Conservation (phyloP, 2,329 filamentous ascomycete genomes). For the Oidium heveae region DNA sequence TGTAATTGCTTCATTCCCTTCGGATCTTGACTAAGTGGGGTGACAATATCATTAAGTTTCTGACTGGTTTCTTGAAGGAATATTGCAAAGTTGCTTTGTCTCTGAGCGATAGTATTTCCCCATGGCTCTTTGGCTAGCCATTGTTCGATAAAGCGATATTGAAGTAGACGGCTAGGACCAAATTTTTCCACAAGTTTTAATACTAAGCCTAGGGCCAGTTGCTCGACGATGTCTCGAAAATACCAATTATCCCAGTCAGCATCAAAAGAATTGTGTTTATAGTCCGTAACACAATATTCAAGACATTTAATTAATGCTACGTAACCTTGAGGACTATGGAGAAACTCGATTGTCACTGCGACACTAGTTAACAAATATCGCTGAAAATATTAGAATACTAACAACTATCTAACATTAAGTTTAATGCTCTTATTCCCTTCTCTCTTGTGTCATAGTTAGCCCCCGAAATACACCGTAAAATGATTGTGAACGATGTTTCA, state of each 20-base stretch:
- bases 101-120: conserved; percentile 29
- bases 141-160: conserved; percentile 40
- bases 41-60: conserved; percentile 20
- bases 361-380: conserved; percentile 1
- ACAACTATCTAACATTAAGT: conserved; percentile 27
- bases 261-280: conserved; percentile 25
- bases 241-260: conserved; percentile 35
- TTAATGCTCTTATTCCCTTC: conserved; percentile 28
- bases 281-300: conserved; percentile 27
- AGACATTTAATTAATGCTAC: conserved; percentile 33
- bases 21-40: conserved; percentile 15
- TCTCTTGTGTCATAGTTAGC: conserved; percentile 33
- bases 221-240: conserved; percentile 34
- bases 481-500: conserved; percentile 20
- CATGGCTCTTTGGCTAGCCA: conserved; percentile 56
- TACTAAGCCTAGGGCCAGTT: conserved; percentile 31
- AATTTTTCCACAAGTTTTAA: conserved; percentile 27
- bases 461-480: conserved; percentile 32
- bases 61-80: conserved; percentile 7
- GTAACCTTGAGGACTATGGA: conserved; percentile 10
- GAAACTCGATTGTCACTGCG: conserved; percentile 6
- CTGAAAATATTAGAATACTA: conserved; percentile 4
- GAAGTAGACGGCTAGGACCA: conserved; percentile 28
- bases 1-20: conserved; percentile 9
- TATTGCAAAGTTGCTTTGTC: conserved; percentile 24